Conservation (phyloP, 1,284 basidiomycete species). For the Ustilago sp. region DNA sequence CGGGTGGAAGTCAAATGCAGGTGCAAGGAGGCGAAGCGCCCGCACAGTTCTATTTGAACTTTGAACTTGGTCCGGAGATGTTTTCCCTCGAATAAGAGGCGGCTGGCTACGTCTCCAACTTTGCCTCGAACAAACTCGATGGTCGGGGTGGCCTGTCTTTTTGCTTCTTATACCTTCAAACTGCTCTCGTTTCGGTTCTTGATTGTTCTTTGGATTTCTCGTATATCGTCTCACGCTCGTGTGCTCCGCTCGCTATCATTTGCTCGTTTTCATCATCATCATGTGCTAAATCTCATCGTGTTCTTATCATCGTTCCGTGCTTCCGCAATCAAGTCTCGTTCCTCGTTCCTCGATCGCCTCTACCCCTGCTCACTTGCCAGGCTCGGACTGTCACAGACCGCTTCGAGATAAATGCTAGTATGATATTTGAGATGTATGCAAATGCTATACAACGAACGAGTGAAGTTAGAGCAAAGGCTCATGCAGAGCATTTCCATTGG, state of each 20-base stretch:
- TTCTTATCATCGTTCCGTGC: not conserved
- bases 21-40: not conserved
- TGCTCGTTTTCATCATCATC: not conserved
- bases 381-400: not conserved
- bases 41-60: slow-evolving; percentile 26
- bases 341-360: not conserved
- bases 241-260: not conserved
- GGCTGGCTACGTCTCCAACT: slow-evolving; percentile 1
- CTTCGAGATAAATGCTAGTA: too few species aligned
- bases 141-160: not conserved
- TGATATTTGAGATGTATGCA: not conserved
- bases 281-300: not conserved
- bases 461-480: slow-evolving; percentile 13
- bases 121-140: not conserved
- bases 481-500: slow-evolving; percentile 5
- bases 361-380: not conserved
- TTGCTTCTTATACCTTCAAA: not conserved
- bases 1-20: not conserved
- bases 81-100: slow-evolving; percentile 9
- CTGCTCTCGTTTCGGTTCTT: not conserved
- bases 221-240: slow-evolving; percentile 3
- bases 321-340: not conserved
- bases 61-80: slow-evolving; percentile 21
- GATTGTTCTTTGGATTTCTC: not conserved
- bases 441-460: not conserved